Conservation (phyloP, 768 basidiomycete genomes). For the Agaricus subrufescens region DNA sequence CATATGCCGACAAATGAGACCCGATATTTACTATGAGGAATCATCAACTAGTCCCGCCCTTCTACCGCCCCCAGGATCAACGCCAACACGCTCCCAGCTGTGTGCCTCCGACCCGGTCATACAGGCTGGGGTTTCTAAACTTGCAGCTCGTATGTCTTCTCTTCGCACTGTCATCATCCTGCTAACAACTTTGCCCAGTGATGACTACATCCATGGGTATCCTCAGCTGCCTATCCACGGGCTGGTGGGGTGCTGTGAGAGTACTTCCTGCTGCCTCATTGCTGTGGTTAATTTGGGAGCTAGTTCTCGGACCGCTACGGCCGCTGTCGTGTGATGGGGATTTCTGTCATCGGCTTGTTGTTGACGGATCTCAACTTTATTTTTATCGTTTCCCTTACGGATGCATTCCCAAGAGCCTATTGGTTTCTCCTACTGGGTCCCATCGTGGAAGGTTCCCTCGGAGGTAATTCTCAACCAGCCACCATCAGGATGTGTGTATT, state of each 20-base stretch:
- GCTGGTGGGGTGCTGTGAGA: slow-evolving; percentile 82
- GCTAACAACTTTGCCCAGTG: slow-evolving; percentile 29
- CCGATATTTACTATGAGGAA: slow-evolving; percentile 37
- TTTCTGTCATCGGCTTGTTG: slow-evolving; percentile 58
- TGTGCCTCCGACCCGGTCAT: slow-evolving; percentile 72
- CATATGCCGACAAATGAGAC: slow-evolving; percentile 63
- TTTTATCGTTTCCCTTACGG: slow-evolving; percentile 53
- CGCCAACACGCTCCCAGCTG: slow-evolving; percentile 2
- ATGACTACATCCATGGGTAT: slow-evolving; percentile 65
- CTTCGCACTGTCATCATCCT: neutral
- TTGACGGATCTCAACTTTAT: slow-evolving; percentile 64
- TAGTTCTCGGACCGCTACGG: slow-evolving; percentile 79
- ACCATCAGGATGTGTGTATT: neutral
- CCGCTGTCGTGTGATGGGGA: slow-evolving; percentile 57
- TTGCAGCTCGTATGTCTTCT: slow-evolving; percentile 50
- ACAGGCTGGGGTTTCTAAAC: slow-evolving; percentile 63
- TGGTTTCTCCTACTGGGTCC: slow-evolving; percentile 71
- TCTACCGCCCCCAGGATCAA: neutral
- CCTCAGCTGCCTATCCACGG: slow-evolving; percentile 72
- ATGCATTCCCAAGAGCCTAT: slow-evolving; percentile 72
- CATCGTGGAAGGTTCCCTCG: slow-evolving; percentile 62
- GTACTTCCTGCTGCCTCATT: neutral
- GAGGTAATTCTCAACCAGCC: slow-evolving; percentile 43
- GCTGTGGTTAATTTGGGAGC: slow-evolving; percentile 10
- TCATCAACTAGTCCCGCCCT: neutral